A percentile compares a stretch with the other conserved stretches of the same genome.
Evolutionary conservation across 139 green algal species (phyloP).

Genomic region (Micromonas pusilla): DNA sequence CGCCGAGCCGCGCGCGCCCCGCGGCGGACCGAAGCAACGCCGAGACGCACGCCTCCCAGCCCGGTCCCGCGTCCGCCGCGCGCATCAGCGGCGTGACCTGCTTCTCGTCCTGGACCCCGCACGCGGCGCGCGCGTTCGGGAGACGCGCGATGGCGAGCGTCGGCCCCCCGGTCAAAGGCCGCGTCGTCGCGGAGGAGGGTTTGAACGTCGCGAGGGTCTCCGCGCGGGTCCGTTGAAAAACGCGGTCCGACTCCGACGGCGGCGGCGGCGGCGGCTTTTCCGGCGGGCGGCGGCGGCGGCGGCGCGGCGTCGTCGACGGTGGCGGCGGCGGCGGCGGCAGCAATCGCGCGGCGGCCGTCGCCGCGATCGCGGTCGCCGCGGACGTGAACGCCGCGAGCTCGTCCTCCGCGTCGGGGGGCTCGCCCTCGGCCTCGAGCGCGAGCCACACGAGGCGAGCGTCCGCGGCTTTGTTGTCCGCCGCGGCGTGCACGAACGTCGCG

Average conservation of each 20-base stretch:
- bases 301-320: background rate
- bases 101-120: background rate
- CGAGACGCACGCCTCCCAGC: background rate
- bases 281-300: no score
- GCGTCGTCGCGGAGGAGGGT: background rate
- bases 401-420: background rate
- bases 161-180: background rate
- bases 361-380: background rate
- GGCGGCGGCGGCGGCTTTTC: background rate
- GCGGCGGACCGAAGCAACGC: background rate
- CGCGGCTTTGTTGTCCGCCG: background rate
- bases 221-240: background rate
- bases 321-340: background rate
- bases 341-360: background rate
- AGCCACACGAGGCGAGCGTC: background rate
- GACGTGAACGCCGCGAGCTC: background rate
- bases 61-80: background rate
- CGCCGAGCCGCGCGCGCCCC: background rate
- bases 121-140: no score
- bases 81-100: conserved; percentile 1
- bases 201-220: background rate
- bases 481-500: background rate
- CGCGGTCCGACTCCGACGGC: background rate
- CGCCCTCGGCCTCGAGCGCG: background rate
- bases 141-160: no score